Evolutionary conservation across 2,329 filamentous ascomycete genomes (phyloP).

Genomic region (Escovopsis sp.): DNA sequence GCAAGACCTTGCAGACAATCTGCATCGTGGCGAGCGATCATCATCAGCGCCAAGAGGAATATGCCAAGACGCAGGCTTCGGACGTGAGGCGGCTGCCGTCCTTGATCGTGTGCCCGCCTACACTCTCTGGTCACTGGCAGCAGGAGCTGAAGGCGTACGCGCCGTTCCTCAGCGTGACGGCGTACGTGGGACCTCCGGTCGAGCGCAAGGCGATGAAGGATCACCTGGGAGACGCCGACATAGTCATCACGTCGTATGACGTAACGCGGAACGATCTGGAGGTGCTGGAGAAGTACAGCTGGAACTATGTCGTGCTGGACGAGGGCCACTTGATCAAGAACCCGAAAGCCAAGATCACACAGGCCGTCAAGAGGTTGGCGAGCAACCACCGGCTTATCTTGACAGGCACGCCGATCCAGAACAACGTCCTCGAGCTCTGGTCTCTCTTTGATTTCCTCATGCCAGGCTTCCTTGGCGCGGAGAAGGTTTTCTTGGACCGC

Average conservation of each 20-base stretch:
- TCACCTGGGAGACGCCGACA: conserved; percentile 62
- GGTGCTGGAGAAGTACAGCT: conserved; percentile 63
- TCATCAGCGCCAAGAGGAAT: conserved; percentile 83
- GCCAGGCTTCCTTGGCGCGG: conserved; percentile 91
- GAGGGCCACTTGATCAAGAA: conserved; percentile 99
- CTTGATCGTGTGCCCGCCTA: conserved; percentile 90
- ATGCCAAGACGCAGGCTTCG: conserved; percentile 59
- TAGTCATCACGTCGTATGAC: conserved; percentile 96
- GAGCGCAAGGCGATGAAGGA: conserved; percentile 61
- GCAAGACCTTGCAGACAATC: conserved; percentile 91
- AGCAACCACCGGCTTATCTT: conserved; percentile 94
- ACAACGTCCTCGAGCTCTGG: conserved; percentile 94
- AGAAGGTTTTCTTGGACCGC: conserved; percentile 87
- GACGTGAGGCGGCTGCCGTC: conserved; percentile 74
- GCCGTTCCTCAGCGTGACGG: conserved; percentile 76
- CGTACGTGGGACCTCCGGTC: conserved; percentile 78
- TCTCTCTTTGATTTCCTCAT: conserved; percentile 97
- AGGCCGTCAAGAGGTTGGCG: conserved; percentile 74
- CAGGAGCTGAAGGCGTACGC: conserved; percentile 94
- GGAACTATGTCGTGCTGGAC: conserved; percentile 96
- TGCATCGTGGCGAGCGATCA: conserved; percentile 98
- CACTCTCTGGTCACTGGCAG: conserved; percentile 94
- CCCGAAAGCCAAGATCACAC: conserved; percentile 86
- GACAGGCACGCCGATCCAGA: conserved; percentile 93
- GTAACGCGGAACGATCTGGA: conserved; percentile 95